Evolutionary conservation across 371 early-diverging fungal species (phyloP), one percentile per base, ranked within the genome.

Genomic region (Mortierella polycephala): DNA sequence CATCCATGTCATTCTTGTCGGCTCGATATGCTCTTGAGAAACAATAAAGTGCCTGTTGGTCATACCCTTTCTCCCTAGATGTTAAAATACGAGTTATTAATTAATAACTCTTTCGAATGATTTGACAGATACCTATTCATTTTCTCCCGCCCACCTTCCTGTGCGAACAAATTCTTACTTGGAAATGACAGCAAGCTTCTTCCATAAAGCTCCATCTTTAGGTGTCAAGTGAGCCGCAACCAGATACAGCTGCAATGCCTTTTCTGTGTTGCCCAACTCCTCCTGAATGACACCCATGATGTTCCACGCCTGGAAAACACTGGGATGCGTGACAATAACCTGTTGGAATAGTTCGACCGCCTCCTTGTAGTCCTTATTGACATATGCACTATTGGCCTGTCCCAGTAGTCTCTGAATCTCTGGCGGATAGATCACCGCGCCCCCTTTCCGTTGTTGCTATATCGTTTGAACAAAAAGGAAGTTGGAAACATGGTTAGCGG

Each of bases 281-380:
- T 97, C 96, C 70, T 96, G 95, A 23, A 98, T 90, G 53, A 96
- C 82, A 46, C 95, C 99, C 67, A 98, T 87, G 7, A 93, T 92
- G 57, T 88, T 86, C 96, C 96, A 97, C 21, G 96, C 94, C 18
- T 89, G 85, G 62, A 89, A 86, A 0, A 91, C 90, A 52, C 87
- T 89, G 7, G 92, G 90, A 41, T 91, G 85, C 7, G 86, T 76
- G 59, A 89, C 88, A 53, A 97, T 93, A 40, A 94, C 86, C 50
- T 93, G 90, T 67, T 94, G 92, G 13, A 93, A 85, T 10, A 88
- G 61, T 37, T 87, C 83, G 44, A 94, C 87, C 0, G 96, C 96
- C 49, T 84, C 72, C 41, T 83, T 84, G 72, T 91, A 90, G 13
- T 96, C 86, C 60, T 84, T 85, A 10, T 79, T 74, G n/a, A 91